Evolutionary conservation across 495 filamentous ascomycete genomes (phyloP), one percentile per base, ranked within the genome.

Genomic region (Penicillium malachiteum): DNA sequence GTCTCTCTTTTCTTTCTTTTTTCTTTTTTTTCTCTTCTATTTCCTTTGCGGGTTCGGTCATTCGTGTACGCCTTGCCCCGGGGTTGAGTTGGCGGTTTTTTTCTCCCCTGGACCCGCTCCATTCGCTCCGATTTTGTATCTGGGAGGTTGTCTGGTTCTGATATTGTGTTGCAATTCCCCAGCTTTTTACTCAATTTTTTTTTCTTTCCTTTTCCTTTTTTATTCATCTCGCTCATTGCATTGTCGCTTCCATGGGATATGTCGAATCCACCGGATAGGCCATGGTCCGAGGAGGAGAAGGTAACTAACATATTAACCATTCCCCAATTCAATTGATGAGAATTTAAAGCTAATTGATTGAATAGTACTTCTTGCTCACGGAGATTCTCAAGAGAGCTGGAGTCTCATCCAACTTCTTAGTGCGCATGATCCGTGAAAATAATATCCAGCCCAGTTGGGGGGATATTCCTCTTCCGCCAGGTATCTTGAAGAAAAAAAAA

Each of bases 381-480:
- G 83, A 85, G 61, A 84, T 87, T 61, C 65, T 87, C 56, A 86
- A 85, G 67, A 77, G 78, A 45, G 77, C 76, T n/a, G 66, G 74
- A 34, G 71, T 85, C 38, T 66, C 76, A 35, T 78, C 81, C 10
- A 71, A 54, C 33, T 64, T 75, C 54, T 72, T 87, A 33, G 64
- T 79, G 48, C 69, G 72, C 52, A 60, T 85, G 54, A 78, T 84
- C 58, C 67, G 71, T 58, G 72, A 78, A 18, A 66, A 68, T 60
- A 70, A 73, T 54, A 77, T 84, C 46, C 60, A 59, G 47, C 82
- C 81, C 45, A 72, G 62, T 62, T 86, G 84, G 84, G 71, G 68
- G 42, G 74, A 85, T 62, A 83, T 84, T 45, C 77, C 81, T 37
- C 71, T 86, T 57, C 84, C 84, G 57, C 71, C 71, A 71, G 75